Base-by-base conservation (phyloP, 805 yeast genomes). In the Myxozyma kluyveri region DNA sequence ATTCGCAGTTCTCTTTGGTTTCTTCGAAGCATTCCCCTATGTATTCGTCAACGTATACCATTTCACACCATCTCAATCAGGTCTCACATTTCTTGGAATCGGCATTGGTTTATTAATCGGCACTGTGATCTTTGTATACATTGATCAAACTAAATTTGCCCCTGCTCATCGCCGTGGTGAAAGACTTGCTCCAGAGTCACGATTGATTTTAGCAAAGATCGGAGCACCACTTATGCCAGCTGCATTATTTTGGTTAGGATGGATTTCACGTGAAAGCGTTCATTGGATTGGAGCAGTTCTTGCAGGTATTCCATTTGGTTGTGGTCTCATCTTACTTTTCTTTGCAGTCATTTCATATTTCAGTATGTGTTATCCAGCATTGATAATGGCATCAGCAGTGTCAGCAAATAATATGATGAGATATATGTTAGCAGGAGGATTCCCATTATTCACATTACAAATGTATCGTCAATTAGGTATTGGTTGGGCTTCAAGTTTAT, bases 361-460 rank as follows among this genome's bases (percentile, higher is more conserved):
- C 67, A 72, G 86, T 32, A 75, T 81, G 75, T 67, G 85, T 3
- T 86, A 81, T 67, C 91, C 93, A 24, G 88, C 91, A 42, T 68
- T 81, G 31, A 76, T 78, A 31, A 84, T 88, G 21, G 96, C 96
- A 0, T 83, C 91, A n/a, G 91, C 95, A 2, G 68, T 88, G 56
- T 96, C 96, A 32, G 96, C 96, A 12, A 89, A 88, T 70, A 87
- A 86, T 66, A 73, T 89, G 63, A 68, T 83, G 51, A 79, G 96
- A 70, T 88, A 87, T 65, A 60, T 83, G 29, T 66, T 85, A 56
- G 88, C 95, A 7, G 81, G 88, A 4, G 86, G 82, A 19, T 83
- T 89, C 75, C 96, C 96, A 50, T 73, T 89, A 53, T 88, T 89
- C 70, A 86, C 89, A 1, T 78, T 82, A 19, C 96, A 88, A 69